A percentile compares a stretch with the other conserved stretches of the same genome.
phyloP scores from a whole-genome alignment of 345 rosid species.

The Anastatica hierochuntica region DNA sequence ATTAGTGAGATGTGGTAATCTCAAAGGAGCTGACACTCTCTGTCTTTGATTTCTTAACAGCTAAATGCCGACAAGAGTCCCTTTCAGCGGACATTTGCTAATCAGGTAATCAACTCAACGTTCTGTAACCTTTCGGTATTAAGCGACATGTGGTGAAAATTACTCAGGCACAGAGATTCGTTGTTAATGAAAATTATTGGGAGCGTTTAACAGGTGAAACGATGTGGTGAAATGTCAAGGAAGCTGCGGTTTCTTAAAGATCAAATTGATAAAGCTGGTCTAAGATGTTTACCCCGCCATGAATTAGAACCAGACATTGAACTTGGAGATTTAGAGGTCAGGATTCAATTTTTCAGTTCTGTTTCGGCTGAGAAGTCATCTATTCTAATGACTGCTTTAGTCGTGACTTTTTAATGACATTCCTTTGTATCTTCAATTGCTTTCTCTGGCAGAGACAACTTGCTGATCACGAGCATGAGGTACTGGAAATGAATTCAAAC shows the following conservation, averaged over 20 bases:
- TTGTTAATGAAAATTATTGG: not conserved
- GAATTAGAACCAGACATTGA: constrained; percentile 65
- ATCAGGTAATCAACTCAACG: constrained; percentile 52
- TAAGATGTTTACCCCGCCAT: constrained; percentile 49
- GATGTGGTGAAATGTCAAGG: constrained; percentile 96
- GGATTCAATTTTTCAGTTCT: constrained; percentile 5
- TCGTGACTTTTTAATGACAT: not conserved
- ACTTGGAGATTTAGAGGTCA: constrained; percentile 86
- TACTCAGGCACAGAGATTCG: not conserved
- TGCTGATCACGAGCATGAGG: constrained; percentile 81
- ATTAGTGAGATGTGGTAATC: not conserved
- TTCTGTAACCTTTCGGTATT: not conserved
- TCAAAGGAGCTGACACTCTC: constrained; percentile 8
- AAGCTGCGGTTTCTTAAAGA: constrained; percentile 82
- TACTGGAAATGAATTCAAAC: constrained; percentile 88
- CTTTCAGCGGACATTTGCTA: constrained; percentile 87
- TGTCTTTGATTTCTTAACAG: constrained; percentile 38
- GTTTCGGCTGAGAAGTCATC: constrained; percentile 8
- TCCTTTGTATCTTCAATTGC: constrained; percentile 17
- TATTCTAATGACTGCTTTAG: not conserved
- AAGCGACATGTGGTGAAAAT: constrained; percentile 2
- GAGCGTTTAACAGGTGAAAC: constrained; percentile 62
- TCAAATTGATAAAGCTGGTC: constrained; percentile 83
- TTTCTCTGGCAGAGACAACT: constrained; percentile 54
- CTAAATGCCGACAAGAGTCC: constrained; percentile 88